Evolutionary conservation across 192 early-diverging fungal species (phyloP).

Genomic region (Umbelopsis vinacea): DNA sequence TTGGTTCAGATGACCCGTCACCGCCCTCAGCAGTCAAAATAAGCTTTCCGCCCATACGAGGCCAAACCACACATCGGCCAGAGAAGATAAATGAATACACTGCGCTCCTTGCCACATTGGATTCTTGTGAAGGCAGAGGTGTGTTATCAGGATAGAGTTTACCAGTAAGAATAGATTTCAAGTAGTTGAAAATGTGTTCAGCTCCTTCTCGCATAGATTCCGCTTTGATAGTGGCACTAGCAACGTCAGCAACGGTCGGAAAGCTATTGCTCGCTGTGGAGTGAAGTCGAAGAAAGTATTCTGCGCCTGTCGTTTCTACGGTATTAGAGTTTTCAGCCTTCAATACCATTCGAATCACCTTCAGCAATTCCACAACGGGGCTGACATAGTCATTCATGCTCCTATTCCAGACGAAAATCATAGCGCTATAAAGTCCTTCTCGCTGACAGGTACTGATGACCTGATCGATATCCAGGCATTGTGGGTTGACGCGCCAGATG

Average conservation of each 20-base stretch:
- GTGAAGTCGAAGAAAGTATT: neutral
- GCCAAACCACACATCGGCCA: conserved; percentile 65
- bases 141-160: conserved; percentile 54
- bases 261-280: neutral
- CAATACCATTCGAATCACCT: conserved; percentile 54
- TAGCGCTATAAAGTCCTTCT: conserved; percentile 57
- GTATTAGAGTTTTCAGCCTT: conserved; percentile 15
- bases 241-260: conserved; percentile 7
- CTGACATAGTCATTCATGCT: conserved; percentile 65
- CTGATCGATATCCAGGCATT: conserved; percentile 61
- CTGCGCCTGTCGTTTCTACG: neutral
- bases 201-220: conserved; percentile 38
- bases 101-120: conserved; percentile 54
- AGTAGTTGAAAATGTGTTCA: conserved; percentile 57
- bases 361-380: conserved; percentile 59
- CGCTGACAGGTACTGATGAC: conserved; percentile 58
- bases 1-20: conserved; percentile 55
- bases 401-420: conserved; percentile 66
- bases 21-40: conserved; percentile 57
- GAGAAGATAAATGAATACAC: conserved; percentile 67
- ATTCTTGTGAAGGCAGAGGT: conserved; percentile 39
- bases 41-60: conserved; percentile 53
- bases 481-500: conserved; percentile 61
- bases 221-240: conserved; percentile 6
- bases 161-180: conserved; percentile 54